Conservation (phyloP, 768 basidiomycete species). For the Russula abietina region DNA sequence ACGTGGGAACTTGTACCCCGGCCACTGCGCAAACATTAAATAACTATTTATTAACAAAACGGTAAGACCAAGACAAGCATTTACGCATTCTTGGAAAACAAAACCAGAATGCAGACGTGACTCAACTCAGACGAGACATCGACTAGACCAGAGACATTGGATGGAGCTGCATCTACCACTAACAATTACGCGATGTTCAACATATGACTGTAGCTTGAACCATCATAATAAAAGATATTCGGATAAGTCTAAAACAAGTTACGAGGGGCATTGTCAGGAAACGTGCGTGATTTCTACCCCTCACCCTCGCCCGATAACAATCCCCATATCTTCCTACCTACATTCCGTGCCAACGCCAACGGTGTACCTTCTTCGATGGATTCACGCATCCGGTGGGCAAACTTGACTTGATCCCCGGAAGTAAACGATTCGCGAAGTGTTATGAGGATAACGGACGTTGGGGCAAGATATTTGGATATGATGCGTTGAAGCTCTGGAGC, state of each 20-base stretch:
- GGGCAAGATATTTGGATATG: conserved; percentile 50
- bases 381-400: conserved; percentile 55
- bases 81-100: background rate
- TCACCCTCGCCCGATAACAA: conserved; percentile 22
- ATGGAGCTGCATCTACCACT: background rate
- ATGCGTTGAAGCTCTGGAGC: conserved; percentile 48
- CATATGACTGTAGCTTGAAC: conserved; percentile 2
- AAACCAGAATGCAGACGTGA: background rate
- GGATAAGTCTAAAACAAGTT: background rate
- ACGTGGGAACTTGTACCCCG: conserved; percentile 16
- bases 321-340: conserved; percentile 36
- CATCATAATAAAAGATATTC: background rate
- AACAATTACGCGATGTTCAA: background rate
- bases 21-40: conserved; percentile 1
- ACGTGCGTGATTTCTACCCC: conserved; percentile 7
- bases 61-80: background rate
- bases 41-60: background rate
- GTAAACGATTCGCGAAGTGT: conserved; percentile 49
- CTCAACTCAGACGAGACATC: background rate
- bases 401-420: conserved; percentile 53
- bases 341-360: conserved; percentile 38
- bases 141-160: too few relatives aligned
- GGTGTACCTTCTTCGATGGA: conserved; percentile 62
- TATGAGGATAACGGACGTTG: conserved; percentile 46
- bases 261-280: conserved; percentile 2